Evolutionary conservation across 1,139 yeast genomes (phyloP), one percentile per base, ranked within the genome.

Genomic region (Kluyveromyces sp.): DNA sequence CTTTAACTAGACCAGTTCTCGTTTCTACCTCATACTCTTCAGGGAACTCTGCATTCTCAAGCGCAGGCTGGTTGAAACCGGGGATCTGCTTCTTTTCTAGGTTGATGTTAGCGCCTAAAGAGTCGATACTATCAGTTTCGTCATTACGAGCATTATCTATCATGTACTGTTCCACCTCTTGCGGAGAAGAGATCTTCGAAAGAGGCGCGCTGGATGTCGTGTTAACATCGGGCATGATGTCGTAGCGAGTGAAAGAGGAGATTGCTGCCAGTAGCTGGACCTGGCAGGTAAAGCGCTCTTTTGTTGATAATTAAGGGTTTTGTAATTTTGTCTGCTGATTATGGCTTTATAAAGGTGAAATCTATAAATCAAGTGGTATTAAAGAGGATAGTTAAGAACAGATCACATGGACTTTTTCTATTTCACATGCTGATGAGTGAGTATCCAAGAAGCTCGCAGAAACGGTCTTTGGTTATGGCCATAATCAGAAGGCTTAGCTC

Each of bases 11-110:
- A 46, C 94, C 94, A 1, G 92, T 83, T 34, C 70, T 72, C 1
- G 94, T 84, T 66, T 84, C 94, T 50, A 83, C 56, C 16, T 80
- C 77, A 59, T 82, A 84, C 60, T 84, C 94, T 67, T 84, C 94
- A 4, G 94, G 94, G 67, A 84, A 83, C 33, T 80, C 44, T 15
- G 54, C 40, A 6, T 44, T 44, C 22, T 33, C 39, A 3, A 44
- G 36, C 6, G 37, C 43, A 4, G 65, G 65, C 2, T 54, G 52
- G 33, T 55, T 56, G 17, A 52, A 42, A 47, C 60, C 65, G 12
- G 59, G 57, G 1, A 46, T 19, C 1, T 51, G 49, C 20, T 50
- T 51, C 12, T 48, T 39, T 11, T 49, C 45, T 3, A 47, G 31
- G 11, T 56, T 49, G 17, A 57, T 39, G 2, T 57, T 58, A n/a